Percentiles rank a stretch among this genome's conserved stretches.
Evolutionary conservation across 257 asterid species (phyloP).

Genomic region (Rauvolfia tetraphylla): DNA sequence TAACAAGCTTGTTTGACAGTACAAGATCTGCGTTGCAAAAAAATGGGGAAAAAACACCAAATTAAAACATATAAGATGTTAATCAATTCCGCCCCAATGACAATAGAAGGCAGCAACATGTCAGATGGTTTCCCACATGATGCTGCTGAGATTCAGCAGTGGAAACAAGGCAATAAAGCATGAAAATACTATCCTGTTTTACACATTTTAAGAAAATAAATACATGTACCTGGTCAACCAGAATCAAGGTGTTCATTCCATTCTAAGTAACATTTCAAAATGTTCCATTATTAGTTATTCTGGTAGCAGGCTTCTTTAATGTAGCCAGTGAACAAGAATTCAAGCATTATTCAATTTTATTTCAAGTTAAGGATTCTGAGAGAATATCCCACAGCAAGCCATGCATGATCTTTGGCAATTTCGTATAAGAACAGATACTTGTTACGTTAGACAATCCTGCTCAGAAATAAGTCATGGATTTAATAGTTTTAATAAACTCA

Average conservation of each 20-base stretch:
- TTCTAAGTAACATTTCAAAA: not conserved
- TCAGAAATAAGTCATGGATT: not conserved
- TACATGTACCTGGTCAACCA: not conserved
- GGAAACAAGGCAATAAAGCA: not conserved
- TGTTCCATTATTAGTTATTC: not conserved
- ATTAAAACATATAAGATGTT: not conserved
- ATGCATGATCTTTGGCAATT: no score
- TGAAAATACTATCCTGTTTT: not conserved
- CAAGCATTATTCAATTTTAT: not conserved
- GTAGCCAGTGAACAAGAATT: not conserved
- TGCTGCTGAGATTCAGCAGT: not conserved
- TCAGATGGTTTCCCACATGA: not conserved
- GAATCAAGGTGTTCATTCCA: not conserved
- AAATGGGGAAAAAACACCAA: constrained; percentile 2
- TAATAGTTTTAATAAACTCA: not conserved
- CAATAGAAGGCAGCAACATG: not conserved
- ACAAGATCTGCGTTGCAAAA: constrained; percentile 58
- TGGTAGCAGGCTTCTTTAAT: not conserved
- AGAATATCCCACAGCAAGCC: not conserved
- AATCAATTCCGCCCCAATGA: not conserved
- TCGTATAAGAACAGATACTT: not conserved
- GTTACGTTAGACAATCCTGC: not conserved
- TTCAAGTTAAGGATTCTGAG: not conserved
- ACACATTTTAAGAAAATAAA: not conserved
- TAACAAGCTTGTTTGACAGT: constrained; percentile 71